Base-by-base conservation (phyloP, 106 monocot genomes). In the Platanthera zijinensis region DNA sequence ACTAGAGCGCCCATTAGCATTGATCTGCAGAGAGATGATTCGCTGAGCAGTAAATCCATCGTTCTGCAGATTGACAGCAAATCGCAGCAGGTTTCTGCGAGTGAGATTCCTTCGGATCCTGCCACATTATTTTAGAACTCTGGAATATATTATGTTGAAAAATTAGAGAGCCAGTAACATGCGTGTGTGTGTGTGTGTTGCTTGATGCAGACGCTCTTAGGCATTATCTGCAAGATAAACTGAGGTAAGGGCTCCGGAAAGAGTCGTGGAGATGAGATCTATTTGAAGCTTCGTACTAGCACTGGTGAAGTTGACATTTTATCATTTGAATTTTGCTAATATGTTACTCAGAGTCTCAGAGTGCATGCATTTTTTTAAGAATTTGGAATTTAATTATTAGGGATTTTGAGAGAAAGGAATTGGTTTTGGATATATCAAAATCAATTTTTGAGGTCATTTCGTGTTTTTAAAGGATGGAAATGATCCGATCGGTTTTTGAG, bases 41-140 rank as follows among this genome's bases (percentile, higher is more conserved):
- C 93, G 5, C 75, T 96, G 21, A 93, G 76, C 76, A 91, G 89
- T 67, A 96, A 84, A 84, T 87, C 89, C n/a, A 93, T 96, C 68
- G 79, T 96, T 12, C 75, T 96, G 80, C 90, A 91, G 69, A 90
- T 96, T 47, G 96, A 96, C 51, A 96, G 80, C 79, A 93, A 96
- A 78, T 89, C 96, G 4, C 96, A 96, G 84, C 96, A 93, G 80
- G 96, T 93, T 90, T 89, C 93, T 63, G 93, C 96, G 69, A 96
- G 96, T 96, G 73, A 87, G 93, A 51, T 76, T 32, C 71, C 66
- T 49, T 80, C 10, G 50, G 49, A 17, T 3, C 32, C 48, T 46
- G 4, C 30, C 6, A 73, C 15, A 49, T 73, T 7, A 8, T 39
- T 76, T 76, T 3, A 32, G 2, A 50, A 50, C 56, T 32, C 74